Conservation (phyloP, 805 yeast genomes). For the Metschnikowia orientalis region DNA sequence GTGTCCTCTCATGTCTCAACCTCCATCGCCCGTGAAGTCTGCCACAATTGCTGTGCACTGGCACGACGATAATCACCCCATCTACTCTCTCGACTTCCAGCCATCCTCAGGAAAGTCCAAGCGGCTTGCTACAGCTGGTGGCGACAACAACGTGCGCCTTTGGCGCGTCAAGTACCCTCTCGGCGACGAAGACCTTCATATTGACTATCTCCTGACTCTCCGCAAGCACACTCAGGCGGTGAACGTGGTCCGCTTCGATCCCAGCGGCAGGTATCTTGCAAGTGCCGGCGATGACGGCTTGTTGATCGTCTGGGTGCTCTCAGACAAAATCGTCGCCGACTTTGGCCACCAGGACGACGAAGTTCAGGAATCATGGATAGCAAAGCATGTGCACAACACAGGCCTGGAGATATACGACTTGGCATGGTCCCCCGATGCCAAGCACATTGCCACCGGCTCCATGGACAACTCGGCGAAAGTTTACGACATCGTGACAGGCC, state of each 20-base stretch:
- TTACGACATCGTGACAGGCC: slow-evolving; percentile 55
- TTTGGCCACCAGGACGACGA: slow-evolving; percentile 57
- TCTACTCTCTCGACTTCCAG: slow-evolving; percentile 65
- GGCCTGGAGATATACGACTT: slow-evolving; percentile 84
- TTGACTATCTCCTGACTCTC: slow-evolving; percentile 76
- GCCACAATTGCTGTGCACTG: slow-evolving; percentile 58
- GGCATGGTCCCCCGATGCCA: slow-evolving; percentile 86
- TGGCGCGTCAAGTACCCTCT: slow-evolving; percentile 31
- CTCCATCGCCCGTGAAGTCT: slow-evolving; percentile 33
- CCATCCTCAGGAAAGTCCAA: slow-evolving; percentile 23
- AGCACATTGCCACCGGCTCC: slow-evolving; percentile 76
- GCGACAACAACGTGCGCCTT: slow-evolving; percentile 82
- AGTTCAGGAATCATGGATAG: slow-evolving; percentile 68
- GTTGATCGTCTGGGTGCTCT: slow-evolving; percentile 70
- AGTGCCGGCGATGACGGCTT: slow-evolving; percentile 96
- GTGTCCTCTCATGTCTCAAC: too few species aligned
- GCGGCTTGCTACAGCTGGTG: slow-evolving; percentile 89
- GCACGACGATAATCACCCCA: slow-evolving; percentile 74
- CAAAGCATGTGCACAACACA: slow-evolving; percentile 53
- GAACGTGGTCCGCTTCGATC: slow-evolving; percentile 79
- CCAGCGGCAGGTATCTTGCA: slow-evolving; percentile 67
- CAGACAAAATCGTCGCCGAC: slow-evolving; percentile 51
- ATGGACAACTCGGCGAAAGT: slow-evolving; percentile 84
- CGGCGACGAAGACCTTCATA: slow-evolving; percentile 25
- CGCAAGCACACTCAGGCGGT: slow-evolving; percentile 92